Base-by-base conservation (phyloP, 345 rosid genomes). In the Eutrema japonicum region DNA sequence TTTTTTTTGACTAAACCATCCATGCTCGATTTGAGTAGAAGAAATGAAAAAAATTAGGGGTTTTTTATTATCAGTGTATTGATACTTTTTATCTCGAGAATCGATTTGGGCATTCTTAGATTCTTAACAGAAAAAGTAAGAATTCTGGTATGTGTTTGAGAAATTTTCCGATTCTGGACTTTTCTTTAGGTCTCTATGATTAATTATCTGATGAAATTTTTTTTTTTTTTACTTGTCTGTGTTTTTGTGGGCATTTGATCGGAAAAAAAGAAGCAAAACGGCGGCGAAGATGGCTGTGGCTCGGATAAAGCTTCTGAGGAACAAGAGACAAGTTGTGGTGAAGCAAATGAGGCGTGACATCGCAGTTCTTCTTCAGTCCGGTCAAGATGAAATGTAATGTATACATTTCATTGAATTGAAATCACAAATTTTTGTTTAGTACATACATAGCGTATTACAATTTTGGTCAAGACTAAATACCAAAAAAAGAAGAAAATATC, bases 281-380 rank as follows among this genome's bases (percentile, higher is more conserved):
- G 97, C 97, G 67, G 96, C 97, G 67, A 94, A 91, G 75, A 91
- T 94, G 97, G 89, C 92, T 45, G 95, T 94, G 73, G 96, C 98
- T 64, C 83, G 98, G 83, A 94, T 94, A 35, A 94, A 94, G 86
- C 80, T 94, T 26, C 77, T 94, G 66, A 85, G 92, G 80, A 94
- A 91, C 84, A 94, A 91, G 77, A 84, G 98, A 52, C 81, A 87
- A 86, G 95, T 79, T 43, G 90, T 88, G 68, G 93, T 91, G 75
- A 85, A 79, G 89, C 98, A 91, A 67, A 91, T 91, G 98, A 85
- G 92, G 64, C 91, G 92, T 35, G 97, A 91, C 83, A 87, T 94
- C 50, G 98, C 97, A 6, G 54, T 88, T 84, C 97, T 94, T 73
- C 90, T 91, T 35, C 85, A 89, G 74, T 88, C 98, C 16, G 88